Evolutionary conservation across 306 rosid genomes (phyloP).

Genomic region (Fragaria nilgerrensis): DNA sequence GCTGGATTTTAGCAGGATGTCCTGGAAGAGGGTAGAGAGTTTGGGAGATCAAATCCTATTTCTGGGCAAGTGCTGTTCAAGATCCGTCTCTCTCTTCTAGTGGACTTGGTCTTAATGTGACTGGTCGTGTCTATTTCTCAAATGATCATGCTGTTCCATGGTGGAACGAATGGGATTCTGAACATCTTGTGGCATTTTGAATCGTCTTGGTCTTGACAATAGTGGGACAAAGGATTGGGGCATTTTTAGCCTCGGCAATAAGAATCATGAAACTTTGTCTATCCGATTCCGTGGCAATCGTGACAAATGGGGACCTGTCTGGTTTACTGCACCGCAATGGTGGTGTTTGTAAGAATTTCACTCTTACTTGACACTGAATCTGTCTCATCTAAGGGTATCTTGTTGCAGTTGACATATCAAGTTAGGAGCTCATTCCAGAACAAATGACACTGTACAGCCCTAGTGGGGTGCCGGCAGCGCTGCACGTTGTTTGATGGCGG

Average conservation of each 20-base stretch:
- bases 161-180: constrained; percentile 77
- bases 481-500: no score
- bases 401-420: background rate
- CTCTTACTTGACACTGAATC: background rate
- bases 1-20: constrained; percentile 31
- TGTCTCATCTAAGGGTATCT: background rate
- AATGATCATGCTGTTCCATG: constrained; percentile 52
- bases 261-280: constrained; percentile 1
- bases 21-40: constrained; percentile 48
- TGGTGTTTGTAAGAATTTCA: constrained; percentile 33
- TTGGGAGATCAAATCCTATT: constrained; percentile 42
- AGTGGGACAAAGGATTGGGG: constrained; percentile 50
- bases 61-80: constrained; percentile 60
- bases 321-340: constrained; percentile 38
- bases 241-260: constrained; percentile 33
- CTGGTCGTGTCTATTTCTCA: constrained; percentile 45
- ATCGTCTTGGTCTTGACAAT: constrained; percentile 34
- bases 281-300: constrained; percentile 50
- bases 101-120: constrained; percentile 41
- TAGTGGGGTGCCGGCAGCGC: no score
- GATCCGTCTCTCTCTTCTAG: constrained; percentile 40
- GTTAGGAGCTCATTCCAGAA: background rate
- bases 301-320: constrained; percentile 45
- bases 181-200: constrained; percentile 41
- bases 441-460: background rate